These are phyloP conservation scores for Aphanoascus verrucosus DNA, from an alignment of 2,329 filamentous ascomycete species.

Conservation along the genomic window DNA sequence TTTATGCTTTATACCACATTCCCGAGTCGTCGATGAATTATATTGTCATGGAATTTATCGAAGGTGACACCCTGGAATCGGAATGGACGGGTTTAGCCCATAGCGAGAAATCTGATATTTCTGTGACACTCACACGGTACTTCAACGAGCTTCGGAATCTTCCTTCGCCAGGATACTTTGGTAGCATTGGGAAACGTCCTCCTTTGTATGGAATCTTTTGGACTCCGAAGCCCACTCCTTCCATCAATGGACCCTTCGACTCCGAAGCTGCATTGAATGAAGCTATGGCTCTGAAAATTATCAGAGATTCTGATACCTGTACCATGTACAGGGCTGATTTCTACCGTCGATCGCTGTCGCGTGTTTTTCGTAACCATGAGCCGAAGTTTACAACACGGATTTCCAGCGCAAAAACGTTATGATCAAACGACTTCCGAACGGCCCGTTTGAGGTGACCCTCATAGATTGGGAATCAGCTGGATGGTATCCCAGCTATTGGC, in stretches of 20 bases:
- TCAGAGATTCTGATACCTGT: slow-evolving; percentile 14
- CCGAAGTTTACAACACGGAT: slow-evolving; percentile 23
- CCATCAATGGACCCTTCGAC: slow-evolving; percentile 24
- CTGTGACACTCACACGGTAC: slow-evolving; percentile 15
- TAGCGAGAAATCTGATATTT: slow-evolving; percentile 20
- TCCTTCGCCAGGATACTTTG: slow-evolving; percentile 21
- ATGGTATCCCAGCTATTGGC: slow-evolving; percentile 34
- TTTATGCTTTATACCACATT: slow-evolving; percentile 26
- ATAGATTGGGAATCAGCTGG: slow-evolving; percentile 34
- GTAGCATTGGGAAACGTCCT: slow-evolving; percentile 20
- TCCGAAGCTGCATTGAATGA: slow-evolving; percentile 22
- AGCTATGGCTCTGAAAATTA: slow-evolving; percentile 22
- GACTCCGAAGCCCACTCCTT: slow-evolving; percentile 17
- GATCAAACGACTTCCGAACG: slow-evolving; percentile 12
- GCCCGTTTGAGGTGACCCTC: slow-evolving; percentile 21
- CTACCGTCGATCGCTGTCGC: slow-evolving; percentile 20
- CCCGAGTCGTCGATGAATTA: slow-evolving; percentile 19
- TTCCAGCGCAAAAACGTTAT: slow-evolving; percentile 27
- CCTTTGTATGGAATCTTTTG: slow-evolving; percentile 24
- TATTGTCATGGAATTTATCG: slow-evolving; percentile 26
- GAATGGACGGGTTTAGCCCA: slow-evolving; percentile 18
- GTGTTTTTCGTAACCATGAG: slow-evolving; percentile 18
- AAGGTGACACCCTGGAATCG: slow-evolving; percentile 19
- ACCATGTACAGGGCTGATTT: slow-evolving; percentile 20
- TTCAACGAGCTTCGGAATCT: slow-evolving; percentile 21